Evolutionary conservation across 2,329 filamentous ascomycete genomes (phyloP).

Genomic region (Fusarium oligoseptatum): DNA sequence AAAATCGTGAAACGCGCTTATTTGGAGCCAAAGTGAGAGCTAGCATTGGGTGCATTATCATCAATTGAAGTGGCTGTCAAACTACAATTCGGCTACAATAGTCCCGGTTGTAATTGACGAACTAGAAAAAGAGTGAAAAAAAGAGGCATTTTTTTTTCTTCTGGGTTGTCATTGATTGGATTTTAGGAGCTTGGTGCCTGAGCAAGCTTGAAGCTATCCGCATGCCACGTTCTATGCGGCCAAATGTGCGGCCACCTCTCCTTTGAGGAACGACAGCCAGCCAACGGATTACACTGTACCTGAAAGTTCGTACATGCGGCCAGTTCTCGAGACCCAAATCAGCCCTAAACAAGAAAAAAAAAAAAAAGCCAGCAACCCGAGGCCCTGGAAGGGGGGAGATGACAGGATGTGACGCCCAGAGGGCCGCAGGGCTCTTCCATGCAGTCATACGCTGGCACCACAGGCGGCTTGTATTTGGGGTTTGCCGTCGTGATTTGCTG

Average conservation of each 20-base stretch:
- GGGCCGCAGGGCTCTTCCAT: slow-evolving; percentile 12
- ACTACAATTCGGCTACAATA: background rate
- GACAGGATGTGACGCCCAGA: slow-evolving; percentile 18
- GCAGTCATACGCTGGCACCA: slow-evolving; percentile 44
- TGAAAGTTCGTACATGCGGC: slow-evolving; percentile 24
- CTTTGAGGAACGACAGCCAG: slow-evolving; percentile 8
- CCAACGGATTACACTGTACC: slow-evolving; percentile 12
- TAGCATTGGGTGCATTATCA: slow-evolving; percentile 19
- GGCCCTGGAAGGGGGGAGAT: slow-evolving; percentile 23
- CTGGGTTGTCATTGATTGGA: slow-evolving; percentile 3
- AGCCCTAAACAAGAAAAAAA: slow-evolving; percentile 8
- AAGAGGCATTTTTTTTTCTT: background rate
- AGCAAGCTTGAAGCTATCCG: slow-evolving; percentile 6
- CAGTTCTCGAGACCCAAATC: slow-evolving; percentile 37
- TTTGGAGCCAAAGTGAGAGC: slow-evolving; percentile 31
- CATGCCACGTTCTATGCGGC: slow-evolving; percentile 41
- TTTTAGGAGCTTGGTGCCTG: slow-evolving; percentile 15
- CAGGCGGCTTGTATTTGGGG: slow-evolving; percentile 36
- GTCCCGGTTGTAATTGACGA: background rate
- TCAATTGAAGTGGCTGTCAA: slow-evolving; percentile 2
- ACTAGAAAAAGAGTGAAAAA: background rate
- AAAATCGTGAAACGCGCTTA: slow-evolving; percentile 37
- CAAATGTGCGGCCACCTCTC: slow-evolving; percentile 28
- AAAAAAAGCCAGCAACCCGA: slow-evolving; percentile 13
- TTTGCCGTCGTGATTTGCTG: slow-evolving; percentile 31